phyloP scores from a whole-genome alignment of 495 filamentous ascomycete genomes.

The Daldinia decipiens region DNA sequence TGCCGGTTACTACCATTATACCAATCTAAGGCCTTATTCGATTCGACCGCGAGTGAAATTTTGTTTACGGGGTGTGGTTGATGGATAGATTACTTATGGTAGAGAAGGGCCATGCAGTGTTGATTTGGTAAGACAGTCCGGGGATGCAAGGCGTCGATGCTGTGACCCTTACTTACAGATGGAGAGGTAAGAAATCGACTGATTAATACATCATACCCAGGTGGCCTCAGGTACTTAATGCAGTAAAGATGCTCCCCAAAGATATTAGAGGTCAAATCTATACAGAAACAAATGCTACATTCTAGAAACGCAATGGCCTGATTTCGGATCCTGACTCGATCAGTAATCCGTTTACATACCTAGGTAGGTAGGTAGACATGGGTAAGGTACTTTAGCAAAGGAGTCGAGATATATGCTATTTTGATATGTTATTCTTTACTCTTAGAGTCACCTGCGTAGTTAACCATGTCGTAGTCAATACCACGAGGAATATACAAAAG shows the following conservation, averaged over 20 bases:
- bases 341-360: neutral
- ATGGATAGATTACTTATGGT: neutral
- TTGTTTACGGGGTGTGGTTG: neutral
- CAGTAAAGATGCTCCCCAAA: neutral
- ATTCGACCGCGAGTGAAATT: neutral
- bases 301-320: neutral
- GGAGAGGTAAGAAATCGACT: neutral
- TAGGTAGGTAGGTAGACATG: no score
- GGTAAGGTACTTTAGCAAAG: neutral
- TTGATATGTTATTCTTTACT: no score
- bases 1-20: constrained; percentile 1
- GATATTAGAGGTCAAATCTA: neutral
- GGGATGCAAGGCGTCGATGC: constrained; percentile 22
- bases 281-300: neutral
- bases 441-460: neutral
- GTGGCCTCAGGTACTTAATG: neutral
- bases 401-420: neutral
- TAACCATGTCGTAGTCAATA: constrained; percentile 9
- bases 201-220: neutral
- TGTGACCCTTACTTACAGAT: constrained; percentile 1
- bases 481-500: constrained; percentile 4
- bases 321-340: neutral
- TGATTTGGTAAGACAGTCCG: constrained; percentile 1
- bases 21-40: constrained; percentile 4
- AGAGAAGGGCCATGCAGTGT: neutral